These are phyloP conservation scores for Gynochthodes officinalis DNA, from an alignment of 257 asterid species.

Conservation along the genomic window DNA sequence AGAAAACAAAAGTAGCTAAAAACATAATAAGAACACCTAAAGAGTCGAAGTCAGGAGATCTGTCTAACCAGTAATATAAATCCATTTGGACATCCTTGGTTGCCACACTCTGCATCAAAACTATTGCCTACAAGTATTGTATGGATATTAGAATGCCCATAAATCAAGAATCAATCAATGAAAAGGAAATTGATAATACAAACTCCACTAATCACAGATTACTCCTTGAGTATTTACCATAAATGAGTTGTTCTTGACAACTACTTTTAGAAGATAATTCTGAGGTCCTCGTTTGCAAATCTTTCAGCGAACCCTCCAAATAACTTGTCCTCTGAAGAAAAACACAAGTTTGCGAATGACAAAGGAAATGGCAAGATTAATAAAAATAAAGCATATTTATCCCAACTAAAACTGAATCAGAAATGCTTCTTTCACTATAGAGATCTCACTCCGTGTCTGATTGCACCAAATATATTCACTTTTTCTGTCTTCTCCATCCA, in stretches of 20 bases:
- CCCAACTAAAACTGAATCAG: neutral
- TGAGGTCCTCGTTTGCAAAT: conserved; percentile 36
- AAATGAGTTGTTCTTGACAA: conserved; percentile 10
- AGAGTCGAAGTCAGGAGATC: conserved; percentile 16
- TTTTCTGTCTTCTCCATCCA: neutral
- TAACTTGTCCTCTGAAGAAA: conserved; percentile 48
- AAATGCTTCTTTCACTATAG: neutral
- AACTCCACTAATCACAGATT: conserved; percentile 15
- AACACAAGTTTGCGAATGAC: conserved; percentile 20
- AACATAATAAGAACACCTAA: neutral
- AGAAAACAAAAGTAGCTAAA: neutral
- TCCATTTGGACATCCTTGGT: conserved; percentile 36
- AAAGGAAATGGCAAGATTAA: conserved; percentile 7
- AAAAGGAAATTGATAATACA: conserved; percentile 5
- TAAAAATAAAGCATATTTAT: neutral
- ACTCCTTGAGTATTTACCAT: conserved; percentile 34
- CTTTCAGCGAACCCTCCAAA: conserved; percentile 45
- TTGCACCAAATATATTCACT: neutral
- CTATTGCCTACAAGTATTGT: conserved; percentile 40
- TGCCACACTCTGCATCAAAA: conserved; percentile 30
- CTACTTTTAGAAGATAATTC: conserved; percentile 18
- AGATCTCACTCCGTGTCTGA: neutral
- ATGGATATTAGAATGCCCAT: conserved; percentile 12
- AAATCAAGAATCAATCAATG: conserved; percentile 5
- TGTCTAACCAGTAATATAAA: conserved; percentile 56